A percentile compares a stretch with the other conserved stretches of the same genome.
phyloP scores from a whole-genome alignment of 495 filamentous ascomycete species.

The Lepidopterella palustris region DNA sequence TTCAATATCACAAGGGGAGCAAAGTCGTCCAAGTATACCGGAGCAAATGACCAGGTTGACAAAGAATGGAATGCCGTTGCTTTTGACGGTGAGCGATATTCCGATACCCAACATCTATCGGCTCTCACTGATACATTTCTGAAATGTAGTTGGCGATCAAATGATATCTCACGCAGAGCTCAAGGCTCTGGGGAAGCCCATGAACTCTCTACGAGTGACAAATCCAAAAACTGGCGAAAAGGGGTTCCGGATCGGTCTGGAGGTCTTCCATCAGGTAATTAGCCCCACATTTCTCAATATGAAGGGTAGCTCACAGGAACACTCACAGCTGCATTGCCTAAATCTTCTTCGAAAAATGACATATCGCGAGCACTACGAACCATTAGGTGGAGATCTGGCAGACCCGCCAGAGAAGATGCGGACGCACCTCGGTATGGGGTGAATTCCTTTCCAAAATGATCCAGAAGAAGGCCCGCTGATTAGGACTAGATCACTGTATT shows the following conservation, averaged over 20 bases:
- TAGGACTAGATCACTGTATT: conserved; percentile 42
- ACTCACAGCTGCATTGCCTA: conserved; percentile 42
- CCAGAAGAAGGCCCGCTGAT: neutral
- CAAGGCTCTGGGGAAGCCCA: conserved; percentile 42
- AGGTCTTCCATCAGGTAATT: conserved; percentile 47
- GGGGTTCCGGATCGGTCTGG: conserved; percentile 48
- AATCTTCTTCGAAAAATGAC: conserved; percentile 46
- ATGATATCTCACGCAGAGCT: conserved; percentile 47
- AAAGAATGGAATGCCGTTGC: neutral
- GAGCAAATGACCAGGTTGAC: neutral
- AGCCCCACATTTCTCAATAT: neutral
- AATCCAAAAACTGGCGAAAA: conserved; percentile 45
- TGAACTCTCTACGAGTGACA: conserved; percentile 42
- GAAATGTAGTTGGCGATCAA: conserved; percentile 33
- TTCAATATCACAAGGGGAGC: neutral
- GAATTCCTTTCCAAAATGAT: neutral
- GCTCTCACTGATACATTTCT: neutral
- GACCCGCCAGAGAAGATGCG: conserved; percentile 28
- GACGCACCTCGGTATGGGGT: conserved; percentile 34
- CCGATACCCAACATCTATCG: neutral
- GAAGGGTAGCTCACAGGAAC: neutral
- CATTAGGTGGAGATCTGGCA: conserved; percentile 33
- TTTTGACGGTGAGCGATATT: neutral
- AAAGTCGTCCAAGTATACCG: neutral
- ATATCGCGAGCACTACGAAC: conserved; percentile 45